A percentile compares a stretch with the other conserved stretches of the same genome.
phyloP scores from a whole-genome alignment of 202 grass and related monocot genomes.

The Miscanthus sacchariflorus region DNA sequence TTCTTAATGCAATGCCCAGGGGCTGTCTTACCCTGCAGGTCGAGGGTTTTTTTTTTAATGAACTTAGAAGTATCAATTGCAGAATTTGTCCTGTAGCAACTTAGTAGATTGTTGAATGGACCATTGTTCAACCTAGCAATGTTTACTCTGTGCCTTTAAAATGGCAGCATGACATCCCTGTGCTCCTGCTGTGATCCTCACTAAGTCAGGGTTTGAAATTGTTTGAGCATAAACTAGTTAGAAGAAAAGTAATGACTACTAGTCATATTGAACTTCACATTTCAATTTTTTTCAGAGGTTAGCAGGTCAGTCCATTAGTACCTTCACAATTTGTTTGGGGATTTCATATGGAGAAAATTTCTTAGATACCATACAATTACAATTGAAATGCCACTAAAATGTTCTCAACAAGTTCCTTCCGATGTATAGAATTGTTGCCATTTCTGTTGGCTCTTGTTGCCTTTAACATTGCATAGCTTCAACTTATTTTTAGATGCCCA shows the following conservation, averaged over 20 bases:
- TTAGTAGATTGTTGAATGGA: neutral
- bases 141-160: neutral
- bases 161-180: neutral
- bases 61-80: neutral
- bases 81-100: conserved; percentile 9
- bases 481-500: neutral
- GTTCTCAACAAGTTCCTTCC: neutral
- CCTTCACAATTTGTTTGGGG: conserved; percentile 25
- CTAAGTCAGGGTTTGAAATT: neutral
- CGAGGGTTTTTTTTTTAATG: neutral
- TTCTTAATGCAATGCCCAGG: too few relatives aligned
- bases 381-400: neutral
- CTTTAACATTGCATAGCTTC: neutral
- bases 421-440: neutral
- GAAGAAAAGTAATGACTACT: conserved; percentile 11
- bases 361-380: neutral
- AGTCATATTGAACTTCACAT: neutral
- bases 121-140: neutral
- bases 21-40: too few relatives aligned
- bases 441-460: neutral
- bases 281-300: neutral
- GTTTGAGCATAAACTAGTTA: neutral
- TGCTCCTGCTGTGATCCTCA: neutral
- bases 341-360: neutral
- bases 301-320: conserved; percentile 7